Conservation (phyloP, 2,329 filamentous ascomycete species). For the Apiospora arundinis region DNA sequence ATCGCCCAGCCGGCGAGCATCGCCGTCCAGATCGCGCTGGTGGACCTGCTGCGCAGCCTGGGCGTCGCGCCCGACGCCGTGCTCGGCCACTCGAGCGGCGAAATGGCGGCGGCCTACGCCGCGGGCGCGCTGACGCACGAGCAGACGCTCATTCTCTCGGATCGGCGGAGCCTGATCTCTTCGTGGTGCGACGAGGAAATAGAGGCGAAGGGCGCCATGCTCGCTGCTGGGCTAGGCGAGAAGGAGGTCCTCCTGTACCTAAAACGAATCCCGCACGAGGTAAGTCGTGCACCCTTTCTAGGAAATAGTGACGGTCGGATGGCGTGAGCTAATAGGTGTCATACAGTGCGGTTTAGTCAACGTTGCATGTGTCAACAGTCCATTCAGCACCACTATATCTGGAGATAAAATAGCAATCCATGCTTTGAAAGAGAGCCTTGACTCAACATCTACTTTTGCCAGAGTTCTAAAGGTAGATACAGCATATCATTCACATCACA, state of each 20-base stretch:
- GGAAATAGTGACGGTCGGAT: too few species aligned
- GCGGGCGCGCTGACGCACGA: slow-evolving; percentile 34
- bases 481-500: too few species aligned
- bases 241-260: not conserved
- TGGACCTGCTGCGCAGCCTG: slow-evolving; percentile 22
- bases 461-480: too few species aligned
- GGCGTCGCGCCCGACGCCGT: slow-evolving; percentile 24
- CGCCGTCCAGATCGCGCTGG: slow-evolving; percentile 26
- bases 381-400: not conserved
- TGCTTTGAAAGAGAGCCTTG: not conserved
- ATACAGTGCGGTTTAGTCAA: not conserved
- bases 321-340: too few species aligned
- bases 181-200: slow-evolving; percentile 30
- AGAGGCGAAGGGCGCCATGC: slow-evolving; percentile 30
- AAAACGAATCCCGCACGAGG: not conserved
- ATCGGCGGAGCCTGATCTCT: too few species aligned
- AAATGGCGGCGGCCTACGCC: slow-evolving; percentile 25
- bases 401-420: slow-evolving; percentile 27
- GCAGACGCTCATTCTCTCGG: too few species aligned
- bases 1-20: slow-evolving; percentile 29
- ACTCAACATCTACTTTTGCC: not conserved
- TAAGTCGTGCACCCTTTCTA: not conserved
- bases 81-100: slow-evolving; percentile 28
- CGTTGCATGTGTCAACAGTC: slow-evolving; percentile 13
- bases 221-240: slow-evolving; percentile 31